phyloP scores from a whole-genome alignment of 768 basidiomycete species.

The Austroboletus festivus region DNA sequence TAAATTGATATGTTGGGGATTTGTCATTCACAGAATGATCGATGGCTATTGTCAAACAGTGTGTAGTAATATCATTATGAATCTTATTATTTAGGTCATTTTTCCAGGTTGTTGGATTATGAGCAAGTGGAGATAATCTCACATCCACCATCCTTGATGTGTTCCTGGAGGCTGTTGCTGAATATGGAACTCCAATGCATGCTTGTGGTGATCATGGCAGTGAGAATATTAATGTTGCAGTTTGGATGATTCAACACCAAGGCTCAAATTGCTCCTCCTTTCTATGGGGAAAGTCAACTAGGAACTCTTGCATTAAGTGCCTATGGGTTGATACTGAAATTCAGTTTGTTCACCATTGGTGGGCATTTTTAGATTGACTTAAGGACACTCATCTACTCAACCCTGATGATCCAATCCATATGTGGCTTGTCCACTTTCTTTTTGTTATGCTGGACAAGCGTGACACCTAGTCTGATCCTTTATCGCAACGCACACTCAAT shows the following conservation, averaged over 20 bases:
- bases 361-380: constrained; percentile 39
- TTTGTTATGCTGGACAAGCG: too few relatives aligned
- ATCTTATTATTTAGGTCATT: not conserved
- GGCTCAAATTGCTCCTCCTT: constrained; percentile 27
- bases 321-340: not conserved
- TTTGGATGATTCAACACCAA: constrained; percentile 19
- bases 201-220: constrained; percentile 30
- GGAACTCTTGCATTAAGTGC: constrained; percentile 31
- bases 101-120: not conserved
- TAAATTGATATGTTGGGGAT: not conserved
- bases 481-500: too few relatives aligned
- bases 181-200: constrained; percentile 23
- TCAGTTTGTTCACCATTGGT: constrained; percentile 31
- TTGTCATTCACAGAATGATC: not conserved
- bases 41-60: not conserved
- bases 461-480: too few relatives aligned
- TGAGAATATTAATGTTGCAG: constrained; percentile 30
- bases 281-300: constrained; percentile 31
- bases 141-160: not conserved
- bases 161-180: not conserved
- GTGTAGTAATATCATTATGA: too few relatives aligned
- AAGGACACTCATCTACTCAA: constrained; percentile 36
- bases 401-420: constrained; percentile 29
- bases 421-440: constrained; percentile 43
- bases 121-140: not conserved